Percentiles rank a stretch among this genome's conserved stretches.
These are phyloP conservation scores for Paraphoma sp. DNA, from an alignment of 2,329 filamentous ascomycete genomes.

Conservation along the genomic window DNA sequence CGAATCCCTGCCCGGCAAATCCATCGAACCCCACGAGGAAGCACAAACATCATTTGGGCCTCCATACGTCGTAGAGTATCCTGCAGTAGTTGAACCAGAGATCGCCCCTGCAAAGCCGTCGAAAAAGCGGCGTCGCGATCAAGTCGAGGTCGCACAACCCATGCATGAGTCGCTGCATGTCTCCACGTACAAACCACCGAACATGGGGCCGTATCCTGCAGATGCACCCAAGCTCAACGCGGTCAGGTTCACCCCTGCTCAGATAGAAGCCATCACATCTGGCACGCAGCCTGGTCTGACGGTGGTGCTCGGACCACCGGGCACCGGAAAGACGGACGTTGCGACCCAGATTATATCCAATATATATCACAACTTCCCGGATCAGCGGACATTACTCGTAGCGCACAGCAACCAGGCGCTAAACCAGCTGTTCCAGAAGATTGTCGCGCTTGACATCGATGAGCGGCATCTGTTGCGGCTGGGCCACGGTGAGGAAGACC, in stretches of 20 bases:
- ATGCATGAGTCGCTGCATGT: slow-evolving; percentile 72
- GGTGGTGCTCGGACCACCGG: slow-evolving; percentile 91
- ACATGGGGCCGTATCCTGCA: slow-evolving; percentile 86
- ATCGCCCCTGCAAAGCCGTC: slow-evolving; percentile 64
- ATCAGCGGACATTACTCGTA: slow-evolving; percentile 87
- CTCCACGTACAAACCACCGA: slow-evolving; percentile 87
- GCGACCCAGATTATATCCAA: slow-evolving; percentile 99
- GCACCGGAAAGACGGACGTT: slow-evolving; percentile 98
- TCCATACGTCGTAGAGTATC: slow-evolving; percentile 81
- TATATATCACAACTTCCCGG: slow-evolving; percentile 96
- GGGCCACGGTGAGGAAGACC: slow-evolving; percentile 93
- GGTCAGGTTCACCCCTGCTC: slow-evolving; percentile 87
- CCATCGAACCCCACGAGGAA: slow-evolving; percentile 77
- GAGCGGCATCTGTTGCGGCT: slow-evolving; percentile 90
- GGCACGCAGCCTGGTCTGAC: slow-evolving; percentile 94
- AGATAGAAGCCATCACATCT: slow-evolving; percentile 91
- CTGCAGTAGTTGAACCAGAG: slow-evolving; percentile 44
- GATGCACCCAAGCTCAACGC: slow-evolving; percentile 82
- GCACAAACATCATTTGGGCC: slow-evolving; percentile 78
- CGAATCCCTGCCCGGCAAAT: slow-evolving; percentile 87
- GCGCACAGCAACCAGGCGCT: slow-evolving; percentile 98
- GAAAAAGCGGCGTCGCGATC: slow-evolving; percentile 86
- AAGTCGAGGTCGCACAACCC: slow-evolving; percentile 67
- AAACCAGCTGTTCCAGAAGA: slow-evolving; percentile 98
- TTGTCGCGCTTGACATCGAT: slow-evolving; percentile 94